Evolutionary conservation across 768 basidiomycete species (phyloP).

Genomic region (Leucosporidium creatinivorum): DNA sequence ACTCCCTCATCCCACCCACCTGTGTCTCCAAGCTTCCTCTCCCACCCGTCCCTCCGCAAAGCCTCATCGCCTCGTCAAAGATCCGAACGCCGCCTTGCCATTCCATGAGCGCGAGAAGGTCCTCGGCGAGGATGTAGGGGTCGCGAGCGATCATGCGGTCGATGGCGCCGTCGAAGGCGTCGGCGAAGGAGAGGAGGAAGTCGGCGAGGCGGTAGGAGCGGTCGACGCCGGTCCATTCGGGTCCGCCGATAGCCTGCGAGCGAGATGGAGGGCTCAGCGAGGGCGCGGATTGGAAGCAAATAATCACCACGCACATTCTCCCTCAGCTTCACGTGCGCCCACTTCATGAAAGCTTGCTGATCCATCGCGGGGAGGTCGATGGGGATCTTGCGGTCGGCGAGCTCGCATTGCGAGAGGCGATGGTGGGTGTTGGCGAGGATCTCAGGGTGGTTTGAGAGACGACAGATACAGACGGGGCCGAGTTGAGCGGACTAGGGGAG

Average conservation of each 20-base stretch:
- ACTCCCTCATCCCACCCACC: constrained; percentile 1
- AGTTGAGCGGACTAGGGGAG: constrained; percentile 14
- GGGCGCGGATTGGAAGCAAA: neutral
- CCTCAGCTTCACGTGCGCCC: constrained; percentile 22
- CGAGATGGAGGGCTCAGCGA: neutral
- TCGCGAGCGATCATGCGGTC: constrained; percentile 26
- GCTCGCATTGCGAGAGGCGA: constrained; percentile 27
- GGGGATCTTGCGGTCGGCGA: constrained; percentile 30
- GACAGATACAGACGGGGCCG: constrained; percentile 30
- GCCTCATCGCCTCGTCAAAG: constrained; percentile 29
- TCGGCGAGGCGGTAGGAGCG: constrained; percentile 31
- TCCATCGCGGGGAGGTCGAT: constrained; percentile 32
- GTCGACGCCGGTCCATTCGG: constrained; percentile 24
- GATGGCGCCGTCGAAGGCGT: constrained; percentile 32
- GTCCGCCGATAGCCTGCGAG: constrained; percentile 18
- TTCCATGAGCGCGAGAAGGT: constrained; percentile 25
- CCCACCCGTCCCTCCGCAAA: neutral
- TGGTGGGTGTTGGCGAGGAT: constrained; percentile 21
- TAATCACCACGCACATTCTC: constrained; percentile 7
- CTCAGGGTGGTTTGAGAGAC: constrained; percentile 26
- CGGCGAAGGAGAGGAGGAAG: constrained; percentile 30
- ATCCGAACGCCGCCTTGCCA: constrained; percentile 29
- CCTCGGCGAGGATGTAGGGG: constrained; percentile 31
- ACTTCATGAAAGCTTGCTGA: constrained; percentile 16
- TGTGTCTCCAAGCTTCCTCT: no score